Conservation (phyloP, 768 basidiomycete species). For the Suillus sp. region DNA sequence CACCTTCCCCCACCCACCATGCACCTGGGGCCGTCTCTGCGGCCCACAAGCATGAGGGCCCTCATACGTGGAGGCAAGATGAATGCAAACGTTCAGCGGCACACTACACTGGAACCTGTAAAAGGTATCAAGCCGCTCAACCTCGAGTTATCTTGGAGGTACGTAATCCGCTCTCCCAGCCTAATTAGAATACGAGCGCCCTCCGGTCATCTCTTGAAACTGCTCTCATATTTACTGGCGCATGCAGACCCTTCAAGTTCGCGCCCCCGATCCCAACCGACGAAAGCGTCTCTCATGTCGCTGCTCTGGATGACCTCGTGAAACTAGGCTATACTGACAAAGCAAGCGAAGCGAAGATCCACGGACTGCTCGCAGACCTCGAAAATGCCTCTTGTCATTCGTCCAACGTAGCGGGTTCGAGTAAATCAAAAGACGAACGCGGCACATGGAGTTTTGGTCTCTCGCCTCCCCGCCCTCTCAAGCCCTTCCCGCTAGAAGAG, state of each 20-base stretch:
- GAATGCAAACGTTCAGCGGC: constrained; percentile 9
- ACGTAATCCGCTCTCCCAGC: constrained; percentile 20
- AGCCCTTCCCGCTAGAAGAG: neutral
- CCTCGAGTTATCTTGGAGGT: constrained; percentile 72
- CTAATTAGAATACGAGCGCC: neutral
- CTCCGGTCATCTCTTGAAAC: constrained; percentile 7
- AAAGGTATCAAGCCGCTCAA: constrained; percentile 61
- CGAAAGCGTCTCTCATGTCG: constrained; percentile 31
- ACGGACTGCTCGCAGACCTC: neutral
- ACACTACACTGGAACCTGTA: constrained; percentile 47
- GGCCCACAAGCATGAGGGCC: constrained; percentile 33
- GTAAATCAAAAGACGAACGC: constrained; percentile 16
- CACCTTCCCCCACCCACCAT: constrained; percentile 53
- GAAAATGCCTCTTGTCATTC: neutral
- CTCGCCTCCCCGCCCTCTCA: constrained; percentile 22
- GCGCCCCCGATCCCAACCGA: constrained; percentile 35
- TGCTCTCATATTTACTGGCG: neutral
- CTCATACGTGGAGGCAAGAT: neutral
- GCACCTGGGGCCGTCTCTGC: constrained; percentile 36
- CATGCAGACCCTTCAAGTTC: constrained; percentile 50
- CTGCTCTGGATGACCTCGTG: constrained; percentile 18
- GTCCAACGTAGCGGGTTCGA: neutral
- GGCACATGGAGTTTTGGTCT: constrained; percentile 28
- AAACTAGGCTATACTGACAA: constrained; percentile 10
- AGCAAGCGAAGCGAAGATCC: constrained; percentile 2